Evolutionary conservation across 2,329 filamentous ascomycete genomes (phyloP).

Genomic region (Calonectria crousiana): DNA sequence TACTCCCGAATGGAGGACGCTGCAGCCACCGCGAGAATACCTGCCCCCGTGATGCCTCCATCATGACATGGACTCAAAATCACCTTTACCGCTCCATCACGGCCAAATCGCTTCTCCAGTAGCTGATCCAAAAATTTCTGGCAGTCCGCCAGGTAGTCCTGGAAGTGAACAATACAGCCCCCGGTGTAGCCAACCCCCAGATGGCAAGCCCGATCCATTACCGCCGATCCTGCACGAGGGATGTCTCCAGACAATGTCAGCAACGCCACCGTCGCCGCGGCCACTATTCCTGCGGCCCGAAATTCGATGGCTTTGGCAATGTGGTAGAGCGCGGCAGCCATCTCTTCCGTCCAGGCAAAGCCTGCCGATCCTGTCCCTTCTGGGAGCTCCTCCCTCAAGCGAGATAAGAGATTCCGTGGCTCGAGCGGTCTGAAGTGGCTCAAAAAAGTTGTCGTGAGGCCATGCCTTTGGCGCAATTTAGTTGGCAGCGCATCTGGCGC

Average conservation of each 20-base stretch:
- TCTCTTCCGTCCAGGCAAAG: constrained; percentile 73
- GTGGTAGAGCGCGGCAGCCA: constrained; percentile 70
- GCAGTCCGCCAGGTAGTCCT: constrained; percentile 77
- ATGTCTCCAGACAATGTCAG: constrained; percentile 78
- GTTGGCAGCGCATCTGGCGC: constrained; percentile 62
- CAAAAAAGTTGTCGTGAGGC: constrained; percentile 78
- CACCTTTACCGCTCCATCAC: constrained; percentile 55
- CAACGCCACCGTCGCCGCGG: constrained; percentile 78
- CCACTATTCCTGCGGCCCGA: constrained; percentile 80
- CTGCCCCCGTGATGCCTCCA: constrained; percentile 72
- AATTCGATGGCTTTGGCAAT: constrained; percentile 79
- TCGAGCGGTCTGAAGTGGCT: constrained; percentile 74
- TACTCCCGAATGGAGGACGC: constrained; percentile 50
- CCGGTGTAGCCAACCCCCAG: constrained; percentile 84
- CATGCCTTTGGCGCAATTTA: constrained; percentile 68
- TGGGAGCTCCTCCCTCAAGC: constrained; percentile 67
- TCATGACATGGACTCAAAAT: constrained; percentile 69
- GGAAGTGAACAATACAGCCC: constrained; percentile 84
- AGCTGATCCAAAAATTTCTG: constrained; percentile 75
- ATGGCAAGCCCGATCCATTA: constrained; percentile 56
- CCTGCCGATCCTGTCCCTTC: constrained; percentile 54
- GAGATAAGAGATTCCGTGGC: constrained; percentile 56
- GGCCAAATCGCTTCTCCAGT: constrained; percentile 48
- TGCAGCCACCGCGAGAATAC: constrained; percentile 67
- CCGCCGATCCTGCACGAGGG: constrained; percentile 46